These are phyloP conservation scores for Fragilariopsis cylindrus DNA, from an alignment of 108 stramenopile genomes.

Conservation along the genomic window DNA sequence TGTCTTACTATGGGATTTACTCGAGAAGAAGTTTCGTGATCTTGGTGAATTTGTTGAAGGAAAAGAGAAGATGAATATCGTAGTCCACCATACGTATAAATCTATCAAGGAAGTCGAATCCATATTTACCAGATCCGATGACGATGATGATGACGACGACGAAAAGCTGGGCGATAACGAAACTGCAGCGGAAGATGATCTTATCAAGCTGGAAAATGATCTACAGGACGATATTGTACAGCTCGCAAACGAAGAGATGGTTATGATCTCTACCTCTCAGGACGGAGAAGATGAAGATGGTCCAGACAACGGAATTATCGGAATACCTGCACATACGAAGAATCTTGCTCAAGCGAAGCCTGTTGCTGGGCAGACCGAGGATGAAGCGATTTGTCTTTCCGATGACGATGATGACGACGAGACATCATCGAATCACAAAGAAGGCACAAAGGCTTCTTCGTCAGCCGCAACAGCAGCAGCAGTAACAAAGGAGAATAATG, in stretches of 20 bases:
- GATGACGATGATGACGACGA: slow-evolving; percentile 40
- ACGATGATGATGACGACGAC: slow-evolving; percentile 34
- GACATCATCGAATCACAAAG: background rate
- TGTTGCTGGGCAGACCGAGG: slow-evolving; percentile 31
- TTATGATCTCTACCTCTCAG: slow-evolving; percentile 52
- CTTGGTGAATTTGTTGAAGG: slow-evolving; percentile 93
- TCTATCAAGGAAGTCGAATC: slow-evolving; percentile 50
- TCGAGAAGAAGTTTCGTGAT: slow-evolving; percentile 84
- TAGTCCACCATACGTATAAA: slow-evolving; percentile 56
- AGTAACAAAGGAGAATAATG: slow-evolving; percentile 16
- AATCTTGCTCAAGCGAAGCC: slow-evolving; percentile 4
- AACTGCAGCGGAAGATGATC: slow-evolving; percentile 35
- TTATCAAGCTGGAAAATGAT: slow-evolving; percentile 36
- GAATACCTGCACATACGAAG: slow-evolving; percentile 15
- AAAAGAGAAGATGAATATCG: slow-evolving; percentile 81
- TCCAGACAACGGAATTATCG: slow-evolving; percentile 55
- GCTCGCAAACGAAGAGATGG: slow-evolving; percentile 66
- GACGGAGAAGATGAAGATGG: slow-evolving; percentile 58
- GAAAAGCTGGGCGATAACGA: slow-evolving; percentile 42
- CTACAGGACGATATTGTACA: slow-evolving; percentile 69
- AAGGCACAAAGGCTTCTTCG: slow-evolving; percentile 11
- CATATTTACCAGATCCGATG: slow-evolving; percentile 30
- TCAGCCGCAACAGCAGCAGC: slow-evolving; percentile 19
- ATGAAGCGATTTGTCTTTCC: slow-evolving; percentile 46
- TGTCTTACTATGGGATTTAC: slow-evolving; percentile 83